Conservation (phyloP, 768 basidiomycete species). For the Albatrellus ellisii region DNA sequence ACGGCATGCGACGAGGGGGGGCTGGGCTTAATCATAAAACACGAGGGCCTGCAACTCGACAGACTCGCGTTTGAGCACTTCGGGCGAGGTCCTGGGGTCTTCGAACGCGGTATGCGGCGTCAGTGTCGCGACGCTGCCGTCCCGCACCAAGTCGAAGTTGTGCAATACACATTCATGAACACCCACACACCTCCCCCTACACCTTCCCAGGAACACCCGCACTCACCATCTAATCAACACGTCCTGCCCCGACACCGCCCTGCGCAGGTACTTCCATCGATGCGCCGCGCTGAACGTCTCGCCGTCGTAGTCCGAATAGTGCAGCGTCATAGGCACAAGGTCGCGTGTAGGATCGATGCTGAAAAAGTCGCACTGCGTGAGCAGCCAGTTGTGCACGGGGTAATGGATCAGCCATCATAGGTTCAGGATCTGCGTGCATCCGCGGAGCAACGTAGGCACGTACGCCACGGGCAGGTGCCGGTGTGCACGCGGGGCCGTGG, state of each 20-base stretch:
- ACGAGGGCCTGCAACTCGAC: slow-evolving; percentile 51
- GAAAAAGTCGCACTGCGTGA: slow-evolving; percentile 34
- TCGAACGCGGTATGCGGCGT: slow-evolving; percentile 54
- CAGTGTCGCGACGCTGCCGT: slow-evolving; percentile 35
- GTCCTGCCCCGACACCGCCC: slow-evolving; percentile 29
- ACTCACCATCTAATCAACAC: slow-evolving; percentile 34
- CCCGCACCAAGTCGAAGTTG: slow-evolving; percentile 23
- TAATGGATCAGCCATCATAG: slow-evolving; percentile 39
- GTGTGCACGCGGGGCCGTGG: slow-evolving; percentile 29
- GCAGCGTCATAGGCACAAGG: slow-evolving; percentile 23
- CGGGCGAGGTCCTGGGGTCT: slow-evolving; percentile 38
- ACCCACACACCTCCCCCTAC: too few species aligned
- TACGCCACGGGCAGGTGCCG: slow-evolving; percentile 29
- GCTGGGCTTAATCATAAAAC: slow-evolving; percentile 47
- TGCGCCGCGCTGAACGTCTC: slow-evolving; percentile 31
- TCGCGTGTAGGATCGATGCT: slow-evolving; percentile 26
- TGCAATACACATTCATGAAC: background rate
- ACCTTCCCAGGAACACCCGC: background rate
- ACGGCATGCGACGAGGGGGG: too few species aligned
- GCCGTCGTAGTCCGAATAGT: slow-evolving; percentile 29
- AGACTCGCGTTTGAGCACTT: slow-evolving; percentile 37
- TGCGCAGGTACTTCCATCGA: slow-evolving; percentile 32
- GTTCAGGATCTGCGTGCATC: slow-evolving; percentile 41
- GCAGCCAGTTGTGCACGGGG: slow-evolving; percentile 31
- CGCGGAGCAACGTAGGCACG: slow-evolving; percentile 23